A percentile compares a stretch with the other conserved stretches of the same genome.
Conservation (phyloP, 2,329 filamentous ascomycete species). For the Cordyceps javanica region DNA sequence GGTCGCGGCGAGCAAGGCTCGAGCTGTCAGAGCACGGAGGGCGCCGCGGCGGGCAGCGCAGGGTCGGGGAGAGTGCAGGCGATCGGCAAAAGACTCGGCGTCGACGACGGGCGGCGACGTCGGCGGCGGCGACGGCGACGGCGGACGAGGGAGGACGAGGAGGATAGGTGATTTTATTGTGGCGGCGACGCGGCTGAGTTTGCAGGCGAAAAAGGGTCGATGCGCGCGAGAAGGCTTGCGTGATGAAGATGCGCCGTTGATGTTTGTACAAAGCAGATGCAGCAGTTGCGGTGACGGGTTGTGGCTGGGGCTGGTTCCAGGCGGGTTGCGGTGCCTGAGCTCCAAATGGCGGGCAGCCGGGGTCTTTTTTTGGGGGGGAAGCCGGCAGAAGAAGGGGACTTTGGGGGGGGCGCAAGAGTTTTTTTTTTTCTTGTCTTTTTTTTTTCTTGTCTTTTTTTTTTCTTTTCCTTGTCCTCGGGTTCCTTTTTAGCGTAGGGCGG, state of each 20-base stretch:
- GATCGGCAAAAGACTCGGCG: background rate
- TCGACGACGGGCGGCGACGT: background rate
- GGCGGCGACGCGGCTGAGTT: too few species aligned
- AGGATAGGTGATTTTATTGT: too few species aligned
- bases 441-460: too few species aligned
- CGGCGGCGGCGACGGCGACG: background rate
- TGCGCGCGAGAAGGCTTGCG: background rate
- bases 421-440: too few species aligned
- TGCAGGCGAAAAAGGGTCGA: background rate
- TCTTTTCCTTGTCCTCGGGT: background rate
- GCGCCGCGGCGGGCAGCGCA: constrained; percentile 7
- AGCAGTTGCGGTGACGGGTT: background rate
- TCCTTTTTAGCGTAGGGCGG: constrained; percentile 1
- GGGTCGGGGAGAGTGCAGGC: background rate
- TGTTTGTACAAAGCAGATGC: background rate
- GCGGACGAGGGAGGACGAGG: too few species aligned
- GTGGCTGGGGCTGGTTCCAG: background rate
- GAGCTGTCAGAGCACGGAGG: constrained; percentile 8
- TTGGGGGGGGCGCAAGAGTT: constrained; percentile 1
- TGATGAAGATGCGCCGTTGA: constrained; percentile 1
- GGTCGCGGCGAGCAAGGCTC: constrained; percentile 3
- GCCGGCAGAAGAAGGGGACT: too few species aligned
- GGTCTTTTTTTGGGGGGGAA: background rate
- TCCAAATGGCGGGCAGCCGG: background rate
- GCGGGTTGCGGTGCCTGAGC: background rate